A percentile compares a stretch with the other conserved stretches of the same genome.
phyloP scores from a whole-genome alignment of 225 moss, liverwort and hornwort species.

The Sphagnum tenellum region DNA sequence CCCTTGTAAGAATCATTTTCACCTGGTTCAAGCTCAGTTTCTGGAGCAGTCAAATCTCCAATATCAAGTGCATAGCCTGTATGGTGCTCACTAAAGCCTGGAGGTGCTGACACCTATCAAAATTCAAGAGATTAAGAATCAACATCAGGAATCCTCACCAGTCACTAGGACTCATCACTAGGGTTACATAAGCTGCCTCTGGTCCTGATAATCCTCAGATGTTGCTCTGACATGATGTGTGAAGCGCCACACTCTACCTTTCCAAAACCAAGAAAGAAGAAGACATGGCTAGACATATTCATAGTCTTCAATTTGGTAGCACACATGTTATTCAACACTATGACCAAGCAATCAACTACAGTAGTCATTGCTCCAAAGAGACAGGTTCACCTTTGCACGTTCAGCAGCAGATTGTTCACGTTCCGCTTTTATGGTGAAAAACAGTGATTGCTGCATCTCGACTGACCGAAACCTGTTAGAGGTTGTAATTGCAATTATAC shows the following conservation, averaged over 20 bases:
- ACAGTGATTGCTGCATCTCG: constrained; percentile 16
- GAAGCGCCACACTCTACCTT: no score
- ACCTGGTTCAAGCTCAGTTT: constrained; percentile 23
- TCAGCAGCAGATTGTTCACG: constrained; percentile 25
- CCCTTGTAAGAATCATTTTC: not conserved
- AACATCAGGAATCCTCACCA: no score
- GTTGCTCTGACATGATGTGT: no score
- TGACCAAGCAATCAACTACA: not conserved
- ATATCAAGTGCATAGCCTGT: constrained; percentile 63
- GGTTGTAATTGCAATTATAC: not conserved
- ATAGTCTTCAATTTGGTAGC: not conserved
- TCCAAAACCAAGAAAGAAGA: not conserved
- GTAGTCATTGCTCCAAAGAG: not conserved
- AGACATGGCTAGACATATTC: not conserved
- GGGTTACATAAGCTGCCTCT: no score
- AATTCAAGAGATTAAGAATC: no score
- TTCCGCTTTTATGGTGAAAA: constrained; percentile 30
- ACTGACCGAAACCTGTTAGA: constrained; percentile 36
- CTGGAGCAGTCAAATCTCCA: constrained; percentile 30
- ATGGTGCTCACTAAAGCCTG: constrained; percentile 61
- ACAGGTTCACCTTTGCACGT: constrained; percentile 25
- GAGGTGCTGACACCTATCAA: constrained; percentile 38
- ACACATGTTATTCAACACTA: no score
- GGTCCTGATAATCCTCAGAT: no score
- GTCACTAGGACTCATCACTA: no score